Evolutionary conservation across 148 eudicot species (phyloP), one percentile per base, ranked within the genome.

Genomic region (Camellia japonica): DNA sequence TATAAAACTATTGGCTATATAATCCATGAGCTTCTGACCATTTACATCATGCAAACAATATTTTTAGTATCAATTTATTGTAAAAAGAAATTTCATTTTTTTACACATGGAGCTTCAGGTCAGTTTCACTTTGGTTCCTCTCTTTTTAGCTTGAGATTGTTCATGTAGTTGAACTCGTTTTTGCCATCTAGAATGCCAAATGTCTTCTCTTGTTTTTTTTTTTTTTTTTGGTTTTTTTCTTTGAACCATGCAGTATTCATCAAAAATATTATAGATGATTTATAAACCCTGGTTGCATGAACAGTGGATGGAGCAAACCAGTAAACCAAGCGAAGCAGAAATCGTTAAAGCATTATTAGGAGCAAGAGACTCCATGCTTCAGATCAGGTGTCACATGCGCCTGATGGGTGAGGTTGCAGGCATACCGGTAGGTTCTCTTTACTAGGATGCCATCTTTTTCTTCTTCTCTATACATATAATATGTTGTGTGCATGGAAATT

Each of bases 361-460:
- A 85, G 92, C 98, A 55, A 89, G 96, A 85, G 88, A 90, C 77
- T 84, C 91, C 38, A 95, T 95, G 97, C 91, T 95, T 69, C 85
- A 76, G 70, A 91, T 95, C 73, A 89, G 98, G 86, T 65, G 73
- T 86, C 87, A 83, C 79, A 91, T 95, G 98, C 93, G 91, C 75
- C 87, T 79, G 74, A 95, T 95, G 98, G 98, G 98, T 68, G 91
- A 91, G 83, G 94, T 91, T 80, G 96, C 98, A 30, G 94, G 96
- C 77, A 89, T 93, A 15, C 98, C 98, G 44, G 98, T 95, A 85
- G 54, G 87, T 82, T 85, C 75, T 83, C 71, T 68, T 68, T 20
- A 38, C 41, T 43, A 4, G 16, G 68, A 70, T 47, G 43, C 51
- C 73, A 41, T 52, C 12, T 51, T 20, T 38, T n/a, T 77, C 68